Evolutionary conservation across 2,329 filamentous ascomycete genomes (phyloP), one percentile per base, ranked within the genome.

Genomic region (Epichloe sibirici): DNA sequence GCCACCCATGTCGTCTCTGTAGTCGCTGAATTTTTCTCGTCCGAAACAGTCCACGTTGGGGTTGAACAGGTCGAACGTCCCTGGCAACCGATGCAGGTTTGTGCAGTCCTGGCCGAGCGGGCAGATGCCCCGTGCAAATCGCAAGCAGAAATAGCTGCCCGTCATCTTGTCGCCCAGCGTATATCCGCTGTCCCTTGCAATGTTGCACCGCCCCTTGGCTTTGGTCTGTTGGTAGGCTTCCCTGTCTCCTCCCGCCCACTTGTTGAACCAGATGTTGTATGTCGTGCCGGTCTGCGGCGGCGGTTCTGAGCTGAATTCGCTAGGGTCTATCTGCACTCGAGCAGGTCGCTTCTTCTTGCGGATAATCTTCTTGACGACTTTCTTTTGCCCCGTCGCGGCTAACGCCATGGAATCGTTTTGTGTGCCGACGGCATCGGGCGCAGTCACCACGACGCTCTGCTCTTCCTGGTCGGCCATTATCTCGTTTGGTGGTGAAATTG

Each of bases 1-100:
- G 58, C 94, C 94, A 51, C 91, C 90, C 93, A 98, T 97, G 67
- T 97, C 91, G 66, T 97, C 91, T 62, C 90, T 77, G 70, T 96
- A 97, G 64, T 95, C 91, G 57, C 81, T 85, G 63, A 89, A 87
- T 72, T 95, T 95, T 74, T 96, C 91, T 54, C 91, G 79, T 2
- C 68, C 69, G 63, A 98, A 98, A 64, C 90, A 95, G 71, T 98
- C 93, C 21, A 95, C 83, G 61, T 96, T 97, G 1, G 87, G 88
- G 56, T 91, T 93, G 71, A 91, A 96, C 12, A 95, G 76, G 67
- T 97, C 93, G 64, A 90, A 88, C 2, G 94, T 78, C 0, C 81
- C 83, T 0, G 93, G 94, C 31, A 97, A 72, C 5, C 93, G 82
- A 67, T 98, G 93, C 5, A 98, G 79, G 64, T 95, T 96, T 57